A percentile compares a stretch with the other conserved stretches of the same genome.
Conservation (phyloP, 2,329 filamentous ascomycete genomes). For the Aspergillus caelatus region DNA sequence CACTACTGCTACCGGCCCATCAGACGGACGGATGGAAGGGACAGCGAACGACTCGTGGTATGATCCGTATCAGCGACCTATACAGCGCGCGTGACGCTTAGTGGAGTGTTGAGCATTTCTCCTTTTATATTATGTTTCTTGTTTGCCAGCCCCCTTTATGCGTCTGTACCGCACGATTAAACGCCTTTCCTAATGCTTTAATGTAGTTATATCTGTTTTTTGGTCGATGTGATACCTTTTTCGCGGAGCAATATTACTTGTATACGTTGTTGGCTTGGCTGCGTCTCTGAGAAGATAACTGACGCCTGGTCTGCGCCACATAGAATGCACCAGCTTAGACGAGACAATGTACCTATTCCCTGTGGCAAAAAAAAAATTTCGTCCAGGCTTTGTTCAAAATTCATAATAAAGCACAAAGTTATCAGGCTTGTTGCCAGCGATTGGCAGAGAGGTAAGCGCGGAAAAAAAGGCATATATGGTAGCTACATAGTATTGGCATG, state of each 20-base stretch:
- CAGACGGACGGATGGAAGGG: constrained; percentile 15
- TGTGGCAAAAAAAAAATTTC: not conserved
- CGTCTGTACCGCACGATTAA: not conserved
- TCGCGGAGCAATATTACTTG: constrained; percentile 7
- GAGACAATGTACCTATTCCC: constrained; percentile 1
- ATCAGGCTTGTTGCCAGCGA: not conserved
- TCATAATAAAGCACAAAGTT: not conserved
- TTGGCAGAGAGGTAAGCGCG: not conserved
- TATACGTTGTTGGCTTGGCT: constrained; percentile 3
- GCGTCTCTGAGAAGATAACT: not conserved
- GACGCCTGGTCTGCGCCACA: not conserved
- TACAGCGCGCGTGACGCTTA: not conserved
- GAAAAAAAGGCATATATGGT: no score
- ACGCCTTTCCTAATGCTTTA: constrained; percentile 3
- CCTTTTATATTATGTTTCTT: not conserved
- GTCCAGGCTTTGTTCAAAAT: not conserved
- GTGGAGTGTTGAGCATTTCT: not conserved
- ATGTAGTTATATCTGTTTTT: not conserved
- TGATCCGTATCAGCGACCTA: constrained; percentile 5
- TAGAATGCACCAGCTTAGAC: not conserved
- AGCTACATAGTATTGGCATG: not conserved
- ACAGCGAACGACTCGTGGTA: constrained; percentile 8
- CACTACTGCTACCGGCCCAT: constrained; percentile 17
- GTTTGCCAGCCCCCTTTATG: not conserved
- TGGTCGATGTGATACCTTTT: constrained; percentile 12